Evolutionary conservation across 1,284 basidiomycete species (phyloP).

Genomic region (Ustilago loliicola): DNA sequence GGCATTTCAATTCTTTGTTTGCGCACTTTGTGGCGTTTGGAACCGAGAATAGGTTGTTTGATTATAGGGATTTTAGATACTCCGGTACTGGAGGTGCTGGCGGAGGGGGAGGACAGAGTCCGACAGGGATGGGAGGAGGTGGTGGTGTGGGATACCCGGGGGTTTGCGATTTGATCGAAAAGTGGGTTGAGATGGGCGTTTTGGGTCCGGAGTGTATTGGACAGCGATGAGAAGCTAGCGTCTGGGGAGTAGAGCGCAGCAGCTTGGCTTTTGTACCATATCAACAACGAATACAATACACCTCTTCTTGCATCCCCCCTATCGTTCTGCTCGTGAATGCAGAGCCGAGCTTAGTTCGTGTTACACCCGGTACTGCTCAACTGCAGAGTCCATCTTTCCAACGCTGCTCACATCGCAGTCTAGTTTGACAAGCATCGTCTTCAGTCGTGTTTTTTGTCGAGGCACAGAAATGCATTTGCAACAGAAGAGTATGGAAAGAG

Average conservation of each 20-base stretch:
- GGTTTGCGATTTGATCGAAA: slow-evolving; percentile 87
- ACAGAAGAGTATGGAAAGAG: neutral
- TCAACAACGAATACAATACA: neutral
- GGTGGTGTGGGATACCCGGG: slow-evolving; percentile 74
- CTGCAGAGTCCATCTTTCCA: neutral
- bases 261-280: neutral
- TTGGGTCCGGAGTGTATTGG: slow-evolving; percentile 73
- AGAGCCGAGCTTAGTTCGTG: too few relatives aligned
- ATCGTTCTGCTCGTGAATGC: too few relatives aligned
- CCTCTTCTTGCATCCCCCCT: too few relatives aligned
- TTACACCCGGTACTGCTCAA: too few relatives aligned
- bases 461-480: slow-evolving; percentile 13
- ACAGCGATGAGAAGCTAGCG: slow-evolving; percentile 32
- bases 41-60: slow-evolving; percentile 83
- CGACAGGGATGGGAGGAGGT: slow-evolving; percentile 69
- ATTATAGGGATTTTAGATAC: slow-evolving; percentile 79
- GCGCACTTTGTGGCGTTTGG: slow-evolving; percentile 95
- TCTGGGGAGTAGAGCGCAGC: too few relatives aligned
- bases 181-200: slow-evolving; percentile 86
- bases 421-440: too few relatives aligned
- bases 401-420: neutral
- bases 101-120: slow-evolving; percentile 11
- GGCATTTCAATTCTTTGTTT: slow-evolving; percentile 97
- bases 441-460: too few relatives aligned
- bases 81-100: slow-evolving; percentile 15